Base-by-base conservation (phyloP, 495 filamentous ascomycete genomes). In the Penicillium maclennaniae region DNA sequence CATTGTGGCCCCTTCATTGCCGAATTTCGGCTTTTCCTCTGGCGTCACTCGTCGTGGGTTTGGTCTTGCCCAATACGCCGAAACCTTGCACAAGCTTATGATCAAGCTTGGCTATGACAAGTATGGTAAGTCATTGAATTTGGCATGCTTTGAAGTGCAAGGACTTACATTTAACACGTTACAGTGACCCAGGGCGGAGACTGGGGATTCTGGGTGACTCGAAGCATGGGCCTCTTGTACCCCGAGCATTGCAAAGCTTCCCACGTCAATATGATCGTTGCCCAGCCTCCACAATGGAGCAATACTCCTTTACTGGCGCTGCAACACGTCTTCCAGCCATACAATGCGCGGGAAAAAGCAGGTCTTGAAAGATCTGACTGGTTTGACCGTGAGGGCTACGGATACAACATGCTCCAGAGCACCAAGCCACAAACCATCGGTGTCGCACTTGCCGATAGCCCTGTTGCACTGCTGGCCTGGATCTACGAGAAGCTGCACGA, bases 401-500 rank as follows among this genome's bases (percentile, higher is more conserved):
- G 82, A 16, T 88, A 88, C 65, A 75, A 75, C 49, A 16, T 66
- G 6, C 55, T 76, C 39, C 83, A 86, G 55, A 63, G 65, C 21
- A 87, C 84, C 14, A 85, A 83, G 54, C 86, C 86, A 1, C 78
- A 84, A 51, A 88, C 85, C 0, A 63, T 88, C 0, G 78, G 79
- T 12, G 79, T 79, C 34, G 74, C 67, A 0, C 71, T 87, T 0
- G 66, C 70, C 4, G 83, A 87, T 59, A 82, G 77, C 17, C 86
- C 86, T 1, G 74, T 86, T 10, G 84, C 73, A 8, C 67, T 83
- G 38, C 64, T 88, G 16, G 75, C 83, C 0, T 88, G 84, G 84
- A 81, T 89, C 40, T 79, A 82, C 45, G 86, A 88, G 62, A 89
- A 88, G 56, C 73, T 88, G 25, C 79, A 84, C 60, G 78, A 83